Conservation (phyloP, 2,329 filamentous ascomycete genomes). For the Didymella pinodella region DNA sequence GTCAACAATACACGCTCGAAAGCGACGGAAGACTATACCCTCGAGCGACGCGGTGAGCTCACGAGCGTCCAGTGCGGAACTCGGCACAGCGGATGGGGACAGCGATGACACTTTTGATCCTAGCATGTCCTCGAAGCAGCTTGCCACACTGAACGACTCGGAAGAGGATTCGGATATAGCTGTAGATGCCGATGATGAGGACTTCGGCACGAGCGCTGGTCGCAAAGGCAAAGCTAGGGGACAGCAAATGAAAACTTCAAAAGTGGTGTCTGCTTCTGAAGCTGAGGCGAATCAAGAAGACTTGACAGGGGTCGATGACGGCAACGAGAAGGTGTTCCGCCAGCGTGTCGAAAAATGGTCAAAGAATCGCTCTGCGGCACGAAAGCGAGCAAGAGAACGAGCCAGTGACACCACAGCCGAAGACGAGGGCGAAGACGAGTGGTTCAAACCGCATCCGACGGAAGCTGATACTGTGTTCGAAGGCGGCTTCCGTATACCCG, state of each 20-base stretch:
- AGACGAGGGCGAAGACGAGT: slow-evolving; percentile 66
- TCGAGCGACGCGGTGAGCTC: slow-evolving; percentile 21
- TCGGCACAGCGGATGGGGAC: slow-evolving; percentile 40
- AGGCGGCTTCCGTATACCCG: slow-evolving; percentile 80
- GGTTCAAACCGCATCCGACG: slow-evolving; percentile 86
- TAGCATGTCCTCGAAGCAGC: slow-evolving; percentile 50
- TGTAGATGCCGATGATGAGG: slow-evolving; percentile 51
- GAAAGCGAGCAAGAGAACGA: slow-evolving; percentile 56
- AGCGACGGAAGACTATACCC: slow-evolving; percentile 45
- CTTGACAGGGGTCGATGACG: slow-evolving; percentile 79
- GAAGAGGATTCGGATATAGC: slow-evolving; percentile 47
- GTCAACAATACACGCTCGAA: slow-evolving; percentile 47
- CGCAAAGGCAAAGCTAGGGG: slow-evolving; percentile 50
- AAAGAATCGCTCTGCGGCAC: slow-evolving; percentile 66
- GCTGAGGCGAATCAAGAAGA: slow-evolving; percentile 57
- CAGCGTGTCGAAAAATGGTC: slow-evolving; percentile 79
- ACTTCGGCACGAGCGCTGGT: slow-evolving; percentile 32
- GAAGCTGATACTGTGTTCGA: slow-evolving; percentile 77
- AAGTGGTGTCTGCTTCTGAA: slow-evolving; percentile 20
- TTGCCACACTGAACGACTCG: slow-evolving; percentile 51
- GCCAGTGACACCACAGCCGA: slow-evolving; percentile 33
- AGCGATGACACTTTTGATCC: slow-evolving; percentile 55
- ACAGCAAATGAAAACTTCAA: slow-evolving; percentile 39
- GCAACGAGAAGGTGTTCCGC: slow-evolving; percentile 83
- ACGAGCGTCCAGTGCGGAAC: slow-evolving; percentile 29